Percentiles rank a stretch among this genome's conserved stretches.
Evolutionary conservation across 2,329 filamentous ascomycete species (phyloP).

Genomic region (Cytospora paraplurivora): DNA sequence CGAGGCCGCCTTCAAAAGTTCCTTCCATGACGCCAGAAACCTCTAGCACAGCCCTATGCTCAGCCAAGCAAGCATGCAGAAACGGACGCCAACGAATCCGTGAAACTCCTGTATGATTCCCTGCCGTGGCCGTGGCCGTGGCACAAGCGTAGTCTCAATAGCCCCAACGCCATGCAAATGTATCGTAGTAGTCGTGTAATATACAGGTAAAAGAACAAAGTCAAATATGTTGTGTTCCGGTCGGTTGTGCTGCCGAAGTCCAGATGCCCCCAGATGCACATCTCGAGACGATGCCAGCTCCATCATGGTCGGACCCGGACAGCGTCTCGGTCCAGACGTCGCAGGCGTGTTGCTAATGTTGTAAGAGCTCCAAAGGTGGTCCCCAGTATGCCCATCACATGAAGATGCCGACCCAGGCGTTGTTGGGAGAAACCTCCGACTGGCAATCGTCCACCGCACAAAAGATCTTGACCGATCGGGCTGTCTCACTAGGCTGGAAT

Average conservation of each 20-base stretch:
- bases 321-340: neutral
- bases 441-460: conserved; percentile 62
- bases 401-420: conserved; percentile 64
- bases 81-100: neutral
- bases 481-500: conserved; percentile 31
- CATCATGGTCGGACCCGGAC: neutral
- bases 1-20: neutral
- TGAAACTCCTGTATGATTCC: neutral
- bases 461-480: conserved; percentile 42
- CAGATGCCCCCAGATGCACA: too few relatives aligned
- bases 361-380: neutral
- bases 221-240: neutral
- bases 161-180: conserved; percentile 22
- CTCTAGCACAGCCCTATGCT: neutral
- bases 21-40: neutral
- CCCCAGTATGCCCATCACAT: conserved; percentile 40
- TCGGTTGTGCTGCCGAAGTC: too few relatives aligned
- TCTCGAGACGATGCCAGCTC: neutral
- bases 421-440: conserved; percentile 55
- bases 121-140: neutral
- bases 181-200: conserved; percentile 1
- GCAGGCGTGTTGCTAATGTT: neutral
- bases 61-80: neutral
- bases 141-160: conserved; percentile 2
- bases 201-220: conserved; percentile 17